These are phyloP conservation scores for Suillus bovinus DNA, from an alignment of 768 basidiomycete genomes.

Conservation along the genomic window DNA sequence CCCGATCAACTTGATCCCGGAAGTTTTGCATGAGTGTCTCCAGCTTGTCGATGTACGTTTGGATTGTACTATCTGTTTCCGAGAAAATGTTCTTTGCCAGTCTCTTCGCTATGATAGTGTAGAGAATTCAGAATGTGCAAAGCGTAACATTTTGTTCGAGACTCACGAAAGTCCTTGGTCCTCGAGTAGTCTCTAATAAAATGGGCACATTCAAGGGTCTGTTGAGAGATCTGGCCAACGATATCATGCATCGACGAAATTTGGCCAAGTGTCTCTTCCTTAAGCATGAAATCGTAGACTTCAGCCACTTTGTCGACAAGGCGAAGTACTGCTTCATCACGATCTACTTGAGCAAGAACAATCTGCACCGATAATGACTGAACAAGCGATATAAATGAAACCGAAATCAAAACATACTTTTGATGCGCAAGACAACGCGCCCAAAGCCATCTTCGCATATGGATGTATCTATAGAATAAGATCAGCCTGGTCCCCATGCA, in stretches of 20 bases:
- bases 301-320: constrained; percentile 7
- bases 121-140: neutral
- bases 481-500: neutral
- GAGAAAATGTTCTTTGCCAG: neutral
- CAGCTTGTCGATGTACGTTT: neutral
- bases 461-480: constrained; percentile 5
- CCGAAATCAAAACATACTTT: neutral
- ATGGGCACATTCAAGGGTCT: constrained; percentile 9
- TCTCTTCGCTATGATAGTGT: neutral
- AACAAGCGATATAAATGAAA: neutral
- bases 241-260: neutral
- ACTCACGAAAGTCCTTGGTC: constrained; percentile 11
- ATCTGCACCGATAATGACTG: neutral
- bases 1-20: constrained; percentile 2
- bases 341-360: constrained; percentile 7
- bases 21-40: constrained; percentile 9
- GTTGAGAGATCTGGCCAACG: constrained; percentile 2
- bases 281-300: constrained; percentile 9
- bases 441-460: constrained; percentile 9
- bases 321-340: neutral
- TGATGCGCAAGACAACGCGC: constrained; percentile 4
- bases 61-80: neutral
- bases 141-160: neutral
- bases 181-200: constrained; percentile 11
- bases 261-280: constrained; percentile 1